These are phyloP conservation scores for Borovskyia barvae DNA, from an alignment of 208 protist genomes.

Conservation along the genomic window DNA sequence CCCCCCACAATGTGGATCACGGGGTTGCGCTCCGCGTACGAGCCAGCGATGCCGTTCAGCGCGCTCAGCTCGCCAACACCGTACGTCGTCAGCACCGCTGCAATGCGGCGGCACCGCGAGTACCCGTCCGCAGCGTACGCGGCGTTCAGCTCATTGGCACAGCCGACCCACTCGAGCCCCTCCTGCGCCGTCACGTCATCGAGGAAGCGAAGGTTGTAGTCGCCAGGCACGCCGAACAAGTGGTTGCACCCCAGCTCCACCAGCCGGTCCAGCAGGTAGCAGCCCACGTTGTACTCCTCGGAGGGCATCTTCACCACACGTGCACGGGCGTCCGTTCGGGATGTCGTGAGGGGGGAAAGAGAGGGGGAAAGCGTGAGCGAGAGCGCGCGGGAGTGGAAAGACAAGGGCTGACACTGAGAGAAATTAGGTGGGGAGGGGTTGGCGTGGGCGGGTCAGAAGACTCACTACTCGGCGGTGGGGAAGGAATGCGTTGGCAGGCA, in stretches of 20 bases:
- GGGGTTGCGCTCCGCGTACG: constrained; percentile 29
- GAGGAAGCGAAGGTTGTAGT: constrained; percentile 56
- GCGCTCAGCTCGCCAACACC: constrained; percentile 51
- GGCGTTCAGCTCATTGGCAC: constrained; percentile 55
- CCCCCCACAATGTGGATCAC: constrained; percentile 43
- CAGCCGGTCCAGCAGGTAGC: constrained; percentile 46
- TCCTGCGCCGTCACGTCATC: constrained; percentile 34
- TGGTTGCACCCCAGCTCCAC: constrained; percentile 28
- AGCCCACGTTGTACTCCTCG: constrained; percentile 38
- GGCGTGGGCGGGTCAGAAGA: too few relatives aligned
- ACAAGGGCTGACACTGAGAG: not conserved
- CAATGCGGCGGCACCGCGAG: constrained; percentile 41
- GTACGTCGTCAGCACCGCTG: constrained; percentile 48
- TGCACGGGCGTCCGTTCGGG: too few relatives aligned
- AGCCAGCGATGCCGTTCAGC: constrained; percentile 39
- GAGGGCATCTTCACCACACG: constrained; percentile 17
- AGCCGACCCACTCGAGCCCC: constrained; percentile 41
- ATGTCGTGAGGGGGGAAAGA: not conserved
- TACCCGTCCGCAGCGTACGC: constrained; percentile 52
- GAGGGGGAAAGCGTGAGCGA: not conserved
- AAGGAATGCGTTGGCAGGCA: too few relatives aligned
- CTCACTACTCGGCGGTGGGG: too few relatives aligned
- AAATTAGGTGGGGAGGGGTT: too few relatives aligned
- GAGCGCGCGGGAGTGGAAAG: not conserved
- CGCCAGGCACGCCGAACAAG: constrained; percentile 50